phyloP scores from a whole-genome alignment of 305 asterid species.

The Fraxinus nigra region DNA sequence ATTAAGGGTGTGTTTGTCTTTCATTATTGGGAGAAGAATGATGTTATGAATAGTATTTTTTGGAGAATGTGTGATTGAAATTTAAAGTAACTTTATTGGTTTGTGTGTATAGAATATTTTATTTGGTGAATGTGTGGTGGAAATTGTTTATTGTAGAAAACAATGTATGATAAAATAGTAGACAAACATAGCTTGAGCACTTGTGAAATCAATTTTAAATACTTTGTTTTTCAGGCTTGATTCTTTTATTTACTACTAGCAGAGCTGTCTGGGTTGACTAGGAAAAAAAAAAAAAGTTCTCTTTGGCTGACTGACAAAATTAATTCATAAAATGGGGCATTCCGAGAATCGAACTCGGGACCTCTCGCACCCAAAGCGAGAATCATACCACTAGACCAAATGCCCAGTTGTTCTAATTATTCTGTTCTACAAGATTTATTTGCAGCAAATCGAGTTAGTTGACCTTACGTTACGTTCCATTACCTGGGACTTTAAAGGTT shows the following conservation, averaged over 20 bases:
- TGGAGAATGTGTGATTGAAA: no score
- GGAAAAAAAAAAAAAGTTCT: neutral
- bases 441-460: neutral
- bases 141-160: no score
- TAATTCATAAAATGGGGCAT: conserved; percentile 35
- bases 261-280: neutral
- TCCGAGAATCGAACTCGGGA: conserved; percentile 70
- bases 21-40: no score
- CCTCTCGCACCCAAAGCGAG: conserved; percentile 70
- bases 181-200: neutral
- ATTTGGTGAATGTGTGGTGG: no score
- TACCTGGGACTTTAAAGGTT: neutral
- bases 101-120: no score
- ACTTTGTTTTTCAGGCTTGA: neutral
- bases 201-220: neutral
- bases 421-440: neutral
- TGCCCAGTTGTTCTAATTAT: conserved; percentile 24
- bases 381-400: conserved; percentile 73
- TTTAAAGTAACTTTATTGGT: no score
- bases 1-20: neutral
- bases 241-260: neutral
- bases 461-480: neutral
- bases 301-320: neutral
- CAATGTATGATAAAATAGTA: no score
- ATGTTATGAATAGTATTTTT: no score